phyloP scores from a whole-genome alignment of 108 stramenopile species.

The Conticribra weissflogii region DNA sequence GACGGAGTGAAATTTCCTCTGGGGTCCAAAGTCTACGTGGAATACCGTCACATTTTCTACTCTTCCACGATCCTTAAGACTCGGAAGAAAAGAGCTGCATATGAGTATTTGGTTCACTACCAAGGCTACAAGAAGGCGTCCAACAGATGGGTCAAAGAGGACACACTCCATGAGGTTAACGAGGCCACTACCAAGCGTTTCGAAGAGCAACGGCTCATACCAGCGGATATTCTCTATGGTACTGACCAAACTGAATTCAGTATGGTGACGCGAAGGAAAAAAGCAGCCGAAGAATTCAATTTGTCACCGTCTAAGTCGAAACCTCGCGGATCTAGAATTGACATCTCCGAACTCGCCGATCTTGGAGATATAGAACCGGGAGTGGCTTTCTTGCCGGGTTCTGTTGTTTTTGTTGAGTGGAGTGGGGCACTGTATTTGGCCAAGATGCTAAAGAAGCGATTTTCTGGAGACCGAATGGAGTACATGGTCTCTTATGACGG shows the following conservation, averaged over 20 bases:
- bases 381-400: constrained; percentile 54
- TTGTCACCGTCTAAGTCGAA: constrained; percentile 7
- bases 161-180: constrained; percentile 39
- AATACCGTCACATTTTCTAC: constrained; percentile 49
- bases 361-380: constrained; percentile 41
- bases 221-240: constrained; percentile 14
- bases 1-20: constrained; percentile 34
- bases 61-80: constrained; percentile 45
- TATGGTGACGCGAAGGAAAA: constrained; percentile 11
- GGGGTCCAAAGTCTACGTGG: constrained; percentile 48
- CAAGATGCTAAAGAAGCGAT: constrained; percentile 56
- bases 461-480: constrained; percentile 42
- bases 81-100: constrained; percentile 21
- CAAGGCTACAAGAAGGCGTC: constrained; percentile 57
- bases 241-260: constrained; percentile 7
- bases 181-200: constrained; percentile 37
- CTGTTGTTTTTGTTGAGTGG: constrained; percentile 48
- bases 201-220: constrained; percentile 37
- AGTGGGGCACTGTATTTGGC: constrained; percentile 47
- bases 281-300: background rate
- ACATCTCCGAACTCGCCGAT: constrained; percentile 27
- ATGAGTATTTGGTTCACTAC: constrained; percentile 54
- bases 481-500: constrained; percentile 52
- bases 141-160: constrained; percentile 56
- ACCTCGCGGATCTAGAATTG: constrained; percentile 26